A percentile compares a stretch with the other conserved stretches of the same genome.
These are phyloP conservation scores for Selaginella moellendorffii DNA, from an alignment of 75 land plant genomes.

Conservation along the genomic window DNA sequence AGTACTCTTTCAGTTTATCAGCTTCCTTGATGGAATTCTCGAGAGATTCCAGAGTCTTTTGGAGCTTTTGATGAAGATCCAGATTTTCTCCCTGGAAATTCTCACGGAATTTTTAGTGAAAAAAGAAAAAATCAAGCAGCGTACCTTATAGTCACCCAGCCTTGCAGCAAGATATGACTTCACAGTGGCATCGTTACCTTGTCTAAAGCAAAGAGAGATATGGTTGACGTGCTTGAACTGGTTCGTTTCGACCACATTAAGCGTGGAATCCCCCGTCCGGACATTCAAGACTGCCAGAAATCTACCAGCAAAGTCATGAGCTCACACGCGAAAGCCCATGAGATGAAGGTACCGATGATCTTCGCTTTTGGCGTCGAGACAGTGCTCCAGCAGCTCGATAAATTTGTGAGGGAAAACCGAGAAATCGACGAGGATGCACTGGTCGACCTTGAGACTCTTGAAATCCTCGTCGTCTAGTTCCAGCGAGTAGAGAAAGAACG, in stretches of 20 bases:
- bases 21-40: constrained; percentile 15
- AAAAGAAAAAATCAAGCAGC: neutral
- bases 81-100: constrained; percentile 15
- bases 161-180: constrained; percentile 30
- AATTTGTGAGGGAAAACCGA: constrained; percentile 34
- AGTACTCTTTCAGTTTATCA: constrained; percentile 18
- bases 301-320: constrained; percentile 5
- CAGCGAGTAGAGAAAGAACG: constrained; percentile 30
- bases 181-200: constrained; percentile 30
- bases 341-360: constrained; percentile 6
- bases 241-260: constrained; percentile 30
- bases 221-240: constrained; percentile 35
- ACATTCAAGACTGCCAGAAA: constrained; percentile 26
- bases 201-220: constrained; percentile 30
- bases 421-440: constrained; percentile 36
- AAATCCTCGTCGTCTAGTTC: constrained; percentile 33
- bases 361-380: constrained; percentile 18
- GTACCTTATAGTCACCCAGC: constrained; percentile 32
- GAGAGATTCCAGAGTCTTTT: constrained; percentile 23
- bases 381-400: constrained; percentile 32
- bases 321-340: neutral
- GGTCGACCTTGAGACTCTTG: constrained; percentile 33
- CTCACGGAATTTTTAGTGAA: neutral
- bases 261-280: constrained; percentile 30
- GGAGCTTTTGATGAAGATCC: constrained; percentile 30